Base-by-base conservation (phyloP, 768 basidiomycete genomes). In the Suillus decipiens region DNA sequence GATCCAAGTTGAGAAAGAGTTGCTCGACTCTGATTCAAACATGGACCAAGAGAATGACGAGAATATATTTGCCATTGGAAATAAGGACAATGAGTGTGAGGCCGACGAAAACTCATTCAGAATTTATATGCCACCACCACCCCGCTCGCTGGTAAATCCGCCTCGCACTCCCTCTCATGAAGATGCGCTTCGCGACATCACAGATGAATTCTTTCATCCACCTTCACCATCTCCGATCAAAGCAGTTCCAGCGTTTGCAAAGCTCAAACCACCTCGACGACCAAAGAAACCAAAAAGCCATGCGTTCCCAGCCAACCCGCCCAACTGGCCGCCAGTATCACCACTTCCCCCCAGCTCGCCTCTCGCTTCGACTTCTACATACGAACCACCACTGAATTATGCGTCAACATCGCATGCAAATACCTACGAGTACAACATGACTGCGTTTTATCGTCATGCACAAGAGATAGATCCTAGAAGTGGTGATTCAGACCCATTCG, bases 401-500 rank as follows among this genome's bases (percentile, higher is more conserved):
- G 59, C 57, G 15, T 56, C 55, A 17, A 56, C 55, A 6, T 56
- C 37, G 15, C 64, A 62, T 34, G 55, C 39, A 0, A 67, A 61
- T 51, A n/a, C 59, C 2, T 62, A 67, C 33, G 66, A 72, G 39
- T 72, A 75, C 28, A 22, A 61, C 11, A 63, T 72, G 24, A 31
- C 61, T 7, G 65, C 60, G 22, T 66, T 70, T 1, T 73, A 74
- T 5, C 65, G 68, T 48, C 71, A 53, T 4, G 57, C 68, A 8
- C 73, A 71, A 24, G 55, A 56, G 9, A 24, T 56, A 22, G 37
- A 56, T 5, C 37, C 24, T 56, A 56, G 55, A 56, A 56, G 37
- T 56, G 37, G 37, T 11, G 73, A 71, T 43, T 83, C 83, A 0
- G 85, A 87, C 64, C 85, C 84, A 0, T 87, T 87, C 63, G 86